A percentile compares a stretch with the other conserved stretches of the same genome.
Evolutionary conservation across 495 filamentous ascomycete genomes (phyloP).

Genomic region (Astrocystis sublimbata): DNA sequence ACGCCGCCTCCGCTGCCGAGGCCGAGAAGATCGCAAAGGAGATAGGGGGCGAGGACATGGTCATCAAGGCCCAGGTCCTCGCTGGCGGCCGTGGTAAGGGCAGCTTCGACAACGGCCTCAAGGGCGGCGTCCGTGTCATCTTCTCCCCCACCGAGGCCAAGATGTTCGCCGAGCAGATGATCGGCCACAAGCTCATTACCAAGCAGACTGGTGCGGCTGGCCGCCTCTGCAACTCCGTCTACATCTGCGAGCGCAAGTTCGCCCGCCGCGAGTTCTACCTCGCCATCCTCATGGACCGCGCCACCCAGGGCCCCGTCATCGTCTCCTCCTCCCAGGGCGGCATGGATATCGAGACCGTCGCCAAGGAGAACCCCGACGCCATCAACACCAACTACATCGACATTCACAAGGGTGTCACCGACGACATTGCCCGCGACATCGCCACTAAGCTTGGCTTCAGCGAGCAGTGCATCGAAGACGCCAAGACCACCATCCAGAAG

Average conservation of each 20-base stretch:
- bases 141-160: slow-evolving; percentile 86
- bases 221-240: slow-evolving; percentile 92
- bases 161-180: slow-evolving; percentile 99
- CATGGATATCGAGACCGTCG: slow-evolving; percentile 98
- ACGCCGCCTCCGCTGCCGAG: slow-evolving; percentile 79
- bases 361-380: slow-evolving; percentile 94
- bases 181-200: slow-evolving; percentile 98
- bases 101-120: slow-evolving; percentile 94
- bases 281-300: slow-evolving; percentile 95
- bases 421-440: slow-evolving; percentile 88
- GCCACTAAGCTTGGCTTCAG: slow-evolving; percentile 93
- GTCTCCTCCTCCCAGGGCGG: slow-evolving; percentile 97
- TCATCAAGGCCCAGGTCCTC: slow-evolving; percentile 99
- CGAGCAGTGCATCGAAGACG: slow-evolving; percentile 92
- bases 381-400: slow-evolving; percentile 91
- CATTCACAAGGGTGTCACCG: slow-evolving; percentile 92
- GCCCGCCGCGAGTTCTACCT: slow-evolving; percentile 99
- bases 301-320: slow-evolving; percentile 88
- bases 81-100: slow-evolving; percentile 98
- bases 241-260: slow-evolving; percentile 99
- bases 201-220: slow-evolving; percentile 95
- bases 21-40: slow-evolving; percentile 88
- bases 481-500: slow-evolving; percentile 94
- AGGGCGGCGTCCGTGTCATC: slow-evolving; percentile 97
- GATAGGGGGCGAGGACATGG: slow-evolving; percentile 93